Conservation (phyloP, 805 yeast genomes). For the Monosporozyma yasuniensis region DNA sequence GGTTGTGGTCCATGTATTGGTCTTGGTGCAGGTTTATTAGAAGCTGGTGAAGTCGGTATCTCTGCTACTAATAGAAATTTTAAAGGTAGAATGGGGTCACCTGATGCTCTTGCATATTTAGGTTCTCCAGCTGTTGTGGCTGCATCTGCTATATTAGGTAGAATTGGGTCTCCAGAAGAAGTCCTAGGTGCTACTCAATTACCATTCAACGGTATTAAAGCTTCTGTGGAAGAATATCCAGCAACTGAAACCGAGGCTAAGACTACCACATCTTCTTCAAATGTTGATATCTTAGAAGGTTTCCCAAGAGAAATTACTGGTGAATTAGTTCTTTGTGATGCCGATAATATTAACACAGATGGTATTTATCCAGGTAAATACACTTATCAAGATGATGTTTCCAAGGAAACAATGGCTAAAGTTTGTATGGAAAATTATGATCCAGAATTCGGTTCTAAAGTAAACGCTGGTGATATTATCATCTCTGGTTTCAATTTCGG, state of each 20-base stretch:
- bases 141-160: conserved; percentile 93
- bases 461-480: conserved; percentile 80
- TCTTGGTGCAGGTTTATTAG: conserved; percentile 83
- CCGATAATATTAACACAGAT: conserved; percentile 94
- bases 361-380: conserved; percentile 99
- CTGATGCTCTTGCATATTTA: conserved; percentile 89
- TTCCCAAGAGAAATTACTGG: conserved; percentile 88
- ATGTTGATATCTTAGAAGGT: conserved; percentile 75
- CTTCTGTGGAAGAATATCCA: conserved; percentile 11
- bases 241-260: conserved; percentile 10
- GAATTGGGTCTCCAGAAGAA: conserved; percentile 88
- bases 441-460: conserved; percentile 72
- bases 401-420: conserved; percentile 93
- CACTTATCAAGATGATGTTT: conserved; percentile 95
- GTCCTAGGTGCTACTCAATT: conserved; percentile 52
- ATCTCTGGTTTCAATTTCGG: conserved; percentile 94
- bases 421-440: conserved; percentile 99
- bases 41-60: conserved; percentile 96
- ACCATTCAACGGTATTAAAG: conserved; percentile 41
- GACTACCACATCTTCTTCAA: conserved; percentile 32
- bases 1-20: conserved; percentile 99
- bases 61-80: conserved; percentile 97
- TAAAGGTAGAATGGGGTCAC: conserved; percentile 98
- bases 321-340: conserved; percentile 88
- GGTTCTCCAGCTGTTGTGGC: conserved; percentile 99